These are phyloP conservation scores for Rhodosporidiobolus odoratus DNA, from an alignment of 768 basidiomycete species.

Conservation along the genomic window DNA sequence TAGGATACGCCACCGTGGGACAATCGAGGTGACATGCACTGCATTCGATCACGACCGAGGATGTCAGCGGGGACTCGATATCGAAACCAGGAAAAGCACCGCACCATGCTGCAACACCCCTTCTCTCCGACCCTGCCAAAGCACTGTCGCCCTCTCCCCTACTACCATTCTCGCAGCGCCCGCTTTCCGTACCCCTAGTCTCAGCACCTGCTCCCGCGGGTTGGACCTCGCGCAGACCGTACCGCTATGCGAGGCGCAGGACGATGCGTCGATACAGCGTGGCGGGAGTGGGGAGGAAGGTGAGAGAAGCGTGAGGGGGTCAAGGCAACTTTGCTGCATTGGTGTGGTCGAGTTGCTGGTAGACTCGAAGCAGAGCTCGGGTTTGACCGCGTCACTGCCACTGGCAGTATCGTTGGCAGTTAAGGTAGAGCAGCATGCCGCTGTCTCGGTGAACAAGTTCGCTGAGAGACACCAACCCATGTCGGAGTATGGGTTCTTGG, in stretches of 20 bases:
- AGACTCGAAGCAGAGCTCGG: background rate
- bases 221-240: slow-evolving; percentile 50
- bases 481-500: background rate
- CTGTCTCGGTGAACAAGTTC: background rate
- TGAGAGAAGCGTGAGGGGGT: slow-evolving; percentile 10
- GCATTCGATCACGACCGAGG: background rate
- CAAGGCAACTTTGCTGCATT: slow-evolving; percentile 8
- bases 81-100: slow-evolving; percentile 31
- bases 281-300: background rate
- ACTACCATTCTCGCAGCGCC: slow-evolving; percentile 59
- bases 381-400: no score
- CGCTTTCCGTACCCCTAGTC: slow-evolving; percentile 55
- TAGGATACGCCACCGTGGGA: slow-evolving; percentile 49
- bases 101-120: slow-evolving; percentile 55
- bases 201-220: slow-evolving; percentile 65
- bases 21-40: background rate
- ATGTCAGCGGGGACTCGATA: background rate
- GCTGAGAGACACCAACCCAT: slow-evolving; percentile 28
- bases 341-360: background rate
- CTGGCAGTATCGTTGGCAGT: no score
- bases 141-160: slow-evolving; percentile 54
- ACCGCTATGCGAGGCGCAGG: background rate
- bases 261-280: slow-evolving; percentile 6
- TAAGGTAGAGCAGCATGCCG: background rate
- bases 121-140: slow-evolving; percentile 57